Percentiles rank a stretch among this genome's conserved stretches.
phyloP scores from a whole-genome alignment of 176 grass and related monocot species.

The Aechmea fasciata region DNA sequence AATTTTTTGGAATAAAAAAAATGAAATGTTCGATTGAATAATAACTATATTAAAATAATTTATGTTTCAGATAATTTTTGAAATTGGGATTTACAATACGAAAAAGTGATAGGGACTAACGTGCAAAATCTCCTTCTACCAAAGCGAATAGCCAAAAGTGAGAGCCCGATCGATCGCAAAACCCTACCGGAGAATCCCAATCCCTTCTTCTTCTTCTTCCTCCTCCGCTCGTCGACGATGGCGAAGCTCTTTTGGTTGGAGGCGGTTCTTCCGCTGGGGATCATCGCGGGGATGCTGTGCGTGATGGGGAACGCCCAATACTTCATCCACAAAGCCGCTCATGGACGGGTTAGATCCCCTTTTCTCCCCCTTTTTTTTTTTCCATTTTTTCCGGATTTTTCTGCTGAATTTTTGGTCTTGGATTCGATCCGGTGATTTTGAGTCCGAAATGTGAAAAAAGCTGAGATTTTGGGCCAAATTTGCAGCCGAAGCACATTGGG shows the following conservation, averaged over 20 bases:
- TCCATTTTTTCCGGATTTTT: not conserved
- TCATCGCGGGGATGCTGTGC: conserved; percentile 95
- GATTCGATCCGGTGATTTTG: not conserved
- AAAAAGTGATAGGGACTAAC: too few species aligned
- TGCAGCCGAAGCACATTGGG: conserved; percentile 95
- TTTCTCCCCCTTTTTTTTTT: not conserved
- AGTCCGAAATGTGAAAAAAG: too few species aligned
- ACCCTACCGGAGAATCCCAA: not conserved
- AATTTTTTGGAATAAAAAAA: too few species aligned
- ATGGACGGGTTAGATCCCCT: conserved; percentile 54
- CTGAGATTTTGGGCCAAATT: not conserved
- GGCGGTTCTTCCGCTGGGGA: conserved; percentile 79
- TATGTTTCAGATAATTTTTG: too few species aligned
- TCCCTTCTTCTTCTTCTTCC: not conserved
- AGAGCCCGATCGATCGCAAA: not conserved
- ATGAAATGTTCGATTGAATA: too few species aligned
- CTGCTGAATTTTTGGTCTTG: not conserved
- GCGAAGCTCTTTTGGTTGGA: conserved; percentile 79
- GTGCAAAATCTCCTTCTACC: too few species aligned
- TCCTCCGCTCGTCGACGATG: conserved; percentile 24
- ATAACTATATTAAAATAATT: too few species aligned
- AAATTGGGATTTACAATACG: too few species aligned
- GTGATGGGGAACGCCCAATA: conserved; percentile 98
- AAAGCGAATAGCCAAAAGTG: not conserved
- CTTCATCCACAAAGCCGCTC: conserved; percentile 87